phyloP scores from a whole-genome alignment of 148 eudicot genomes.

The Talinum fruticosum region DNA sequence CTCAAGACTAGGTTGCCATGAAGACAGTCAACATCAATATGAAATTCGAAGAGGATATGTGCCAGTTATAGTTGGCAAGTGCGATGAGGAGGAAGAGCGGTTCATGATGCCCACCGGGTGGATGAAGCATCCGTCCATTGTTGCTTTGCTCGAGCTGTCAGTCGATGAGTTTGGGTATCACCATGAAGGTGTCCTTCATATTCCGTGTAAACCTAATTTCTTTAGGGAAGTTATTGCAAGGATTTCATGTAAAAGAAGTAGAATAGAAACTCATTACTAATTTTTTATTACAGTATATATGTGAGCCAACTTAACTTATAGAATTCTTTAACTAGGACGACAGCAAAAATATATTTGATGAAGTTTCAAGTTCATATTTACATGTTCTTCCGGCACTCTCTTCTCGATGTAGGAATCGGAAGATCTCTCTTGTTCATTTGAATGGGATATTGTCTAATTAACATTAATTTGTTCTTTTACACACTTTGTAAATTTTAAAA shows the following conservation, averaged over 20 bases:
- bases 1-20: background rate
- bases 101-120: conserved; percentile 24
- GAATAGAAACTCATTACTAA: background rate
- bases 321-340: no score
- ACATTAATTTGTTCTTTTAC: no score
- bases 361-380: no score
- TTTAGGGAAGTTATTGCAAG: conserved; percentile 10
- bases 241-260: background rate
- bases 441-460: no score
- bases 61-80: conserved; percentile 20
- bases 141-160: conserved; percentile 22
- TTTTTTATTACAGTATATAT: background rate
- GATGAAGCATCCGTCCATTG: conserved; percentile 25
- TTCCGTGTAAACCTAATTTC: conserved; percentile 22
- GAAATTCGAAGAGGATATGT: conserved; percentile 23
- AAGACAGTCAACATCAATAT: background rate
- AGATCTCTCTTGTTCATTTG: no score
- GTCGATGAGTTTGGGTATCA: conserved; percentile 30
- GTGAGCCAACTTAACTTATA: no score
- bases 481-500: background rate
- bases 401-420: no score
- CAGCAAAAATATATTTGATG: no score
- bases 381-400: no score
- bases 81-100: conserved; percentile 17
- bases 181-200: conserved; percentile 27